phyloP scores from a whole-genome alignment of 2,329 filamentous ascomycete species.

The Aspergillus jensenii region DNA sequence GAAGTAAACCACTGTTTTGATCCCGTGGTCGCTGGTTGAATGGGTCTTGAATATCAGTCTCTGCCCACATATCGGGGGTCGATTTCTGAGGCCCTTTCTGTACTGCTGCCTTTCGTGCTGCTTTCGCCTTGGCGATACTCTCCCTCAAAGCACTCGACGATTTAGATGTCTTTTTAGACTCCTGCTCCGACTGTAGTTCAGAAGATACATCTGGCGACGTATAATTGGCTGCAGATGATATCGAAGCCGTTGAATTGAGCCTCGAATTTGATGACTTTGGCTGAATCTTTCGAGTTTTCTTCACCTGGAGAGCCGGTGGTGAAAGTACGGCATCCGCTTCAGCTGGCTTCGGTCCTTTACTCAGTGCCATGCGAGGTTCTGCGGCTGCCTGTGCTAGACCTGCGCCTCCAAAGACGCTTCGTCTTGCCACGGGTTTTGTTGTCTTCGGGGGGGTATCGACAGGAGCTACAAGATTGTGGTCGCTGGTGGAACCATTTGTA shows the following conservation, averaged over 20 bases:
- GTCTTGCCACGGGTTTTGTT: conserved; percentile 23
- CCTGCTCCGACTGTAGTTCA: conserved; percentile 29
- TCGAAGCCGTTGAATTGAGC: conserved; percentile 31
- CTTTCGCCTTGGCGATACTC: conserved; percentile 90
- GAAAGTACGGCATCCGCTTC: conserved; percentile 28
- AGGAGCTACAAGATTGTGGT: conserved; percentile 13
- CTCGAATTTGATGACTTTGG: conserved; percentile 30
- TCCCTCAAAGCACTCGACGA: conserved; percentile 81
- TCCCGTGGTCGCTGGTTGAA: conserved; percentile 64
- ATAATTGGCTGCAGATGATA: conserved; percentile 31
- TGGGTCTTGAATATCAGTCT: conserved; percentile 33
- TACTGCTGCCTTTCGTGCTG: conserved; percentile 63
- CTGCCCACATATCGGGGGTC: conserved; percentile 50
- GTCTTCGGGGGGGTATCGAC: conserved; percentile 26
- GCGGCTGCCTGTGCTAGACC: conserved; percentile 49
- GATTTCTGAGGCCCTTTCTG: conserved; percentile 27
- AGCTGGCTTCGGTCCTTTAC: conserved; percentile 58
- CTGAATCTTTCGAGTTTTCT: conserved; percentile 38
- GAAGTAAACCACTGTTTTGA: conserved; percentile 65
- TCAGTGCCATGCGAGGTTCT: conserved; percentile 55
- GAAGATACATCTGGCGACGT: conserved; percentile 28
- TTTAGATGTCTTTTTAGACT: conserved; percentile 54
- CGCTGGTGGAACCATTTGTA: conserved; percentile 15
- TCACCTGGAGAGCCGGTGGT: conserved; percentile 39
- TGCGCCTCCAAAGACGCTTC: conserved; percentile 36